A percentile compares a stretch with the other conserved stretches of the same genome.
These are phyloP conservation scores for Globisporangium polare DNA, from an alignment of 352 stramenopile genomes.

Conservation along the genomic window DNA sequence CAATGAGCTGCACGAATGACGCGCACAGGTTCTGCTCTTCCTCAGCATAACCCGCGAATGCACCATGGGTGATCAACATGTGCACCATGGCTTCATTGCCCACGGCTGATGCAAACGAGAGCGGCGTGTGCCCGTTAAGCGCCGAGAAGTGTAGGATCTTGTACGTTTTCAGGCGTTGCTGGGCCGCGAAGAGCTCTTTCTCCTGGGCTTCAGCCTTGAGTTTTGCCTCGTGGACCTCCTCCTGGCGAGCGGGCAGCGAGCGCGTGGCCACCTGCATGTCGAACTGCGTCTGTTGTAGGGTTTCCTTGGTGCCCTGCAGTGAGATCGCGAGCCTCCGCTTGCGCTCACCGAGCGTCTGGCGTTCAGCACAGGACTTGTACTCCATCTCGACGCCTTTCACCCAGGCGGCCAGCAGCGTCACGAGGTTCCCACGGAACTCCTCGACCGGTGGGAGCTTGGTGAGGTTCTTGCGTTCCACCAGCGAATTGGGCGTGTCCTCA, in stretches of 20 bases:
- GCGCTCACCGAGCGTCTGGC: conserved; percentile 47
- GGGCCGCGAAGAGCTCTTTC: conserved; percentile 37
- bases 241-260: conserved; percentile 57
- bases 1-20: conserved; percentile 59
- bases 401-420: conserved; percentile 58
- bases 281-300: conserved; percentile 40
- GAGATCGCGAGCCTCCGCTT: conserved; percentile 45
- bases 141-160: conserved; percentile 48
- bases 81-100: conserved; percentile 77
- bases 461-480: conserved; percentile 7
- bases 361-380: conserved; percentile 57
- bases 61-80: conserved; percentile 60
- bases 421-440: conserved; percentile 37
- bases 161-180: conserved; percentile 44
- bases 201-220: conserved; percentile 22
- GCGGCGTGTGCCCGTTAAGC: conserved; percentile 63
- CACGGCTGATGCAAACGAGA: conserved; percentile 61
- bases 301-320: conserved; percentile 28
- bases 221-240: conserved; percentile 48
- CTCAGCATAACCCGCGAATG: conserved; percentile 29
- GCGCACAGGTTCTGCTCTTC: conserved; percentile 57
- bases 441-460: conserved; percentile 31
- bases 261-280: conserved; percentile 58
- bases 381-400: conserved; percentile 74
- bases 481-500: conserved; percentile 7